Conservation (phyloP, 108 stramenopile genomes). For the Nitzschia sp. region DNA sequence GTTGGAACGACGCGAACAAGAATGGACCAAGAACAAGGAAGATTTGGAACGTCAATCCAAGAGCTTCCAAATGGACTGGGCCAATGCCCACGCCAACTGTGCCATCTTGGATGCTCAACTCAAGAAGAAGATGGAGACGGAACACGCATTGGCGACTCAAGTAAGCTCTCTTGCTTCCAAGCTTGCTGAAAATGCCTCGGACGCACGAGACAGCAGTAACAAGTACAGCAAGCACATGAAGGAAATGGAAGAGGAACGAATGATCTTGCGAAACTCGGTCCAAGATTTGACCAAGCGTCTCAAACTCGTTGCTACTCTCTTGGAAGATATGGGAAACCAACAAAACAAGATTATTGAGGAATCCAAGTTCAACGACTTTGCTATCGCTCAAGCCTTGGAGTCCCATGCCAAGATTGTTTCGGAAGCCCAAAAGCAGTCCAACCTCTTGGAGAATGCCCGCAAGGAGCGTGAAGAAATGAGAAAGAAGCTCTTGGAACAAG, state of each 20-base stretch:
- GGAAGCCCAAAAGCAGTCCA: constrained; percentile 50
- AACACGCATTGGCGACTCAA: constrained; percentile 63
- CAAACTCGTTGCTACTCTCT: constrained; percentile 44
- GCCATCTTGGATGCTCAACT: constrained; percentile 66
- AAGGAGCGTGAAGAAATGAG: constrained; percentile 60
- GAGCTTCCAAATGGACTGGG: constrained; percentile 47
- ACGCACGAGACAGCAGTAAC: constrained; percentile 19
- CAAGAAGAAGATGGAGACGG: constrained; percentile 72
- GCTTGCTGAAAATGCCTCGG: constrained; percentile 49
- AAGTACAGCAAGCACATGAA: constrained; percentile 40
- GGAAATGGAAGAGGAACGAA: constrained; percentile 56
- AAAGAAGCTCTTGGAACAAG: constrained; percentile 53
- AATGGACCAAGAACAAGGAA: constrained; percentile 31
- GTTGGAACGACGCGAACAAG: constrained; percentile 30
- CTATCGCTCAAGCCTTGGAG: constrained; percentile 44
- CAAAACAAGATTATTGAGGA: constrained; percentile 66
- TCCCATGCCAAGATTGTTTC: constrained; percentile 52
- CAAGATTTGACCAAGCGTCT: constrained; percentile 55
- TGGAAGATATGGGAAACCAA: constrained; percentile 62
- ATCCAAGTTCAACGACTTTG: constrained; percentile 51
- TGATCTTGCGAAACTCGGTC: constrained; percentile 43
- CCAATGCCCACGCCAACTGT: constrained; percentile 50
- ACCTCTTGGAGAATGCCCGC: constrained; percentile 46
- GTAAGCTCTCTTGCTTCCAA: constrained; percentile 57
- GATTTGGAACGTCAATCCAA: constrained; percentile 27